These are phyloP conservation scores for Macrophomina phaseolina DNA, from an alignment of 2,329 filamentous ascomycete genomes.

Conservation along the genomic window DNA sequence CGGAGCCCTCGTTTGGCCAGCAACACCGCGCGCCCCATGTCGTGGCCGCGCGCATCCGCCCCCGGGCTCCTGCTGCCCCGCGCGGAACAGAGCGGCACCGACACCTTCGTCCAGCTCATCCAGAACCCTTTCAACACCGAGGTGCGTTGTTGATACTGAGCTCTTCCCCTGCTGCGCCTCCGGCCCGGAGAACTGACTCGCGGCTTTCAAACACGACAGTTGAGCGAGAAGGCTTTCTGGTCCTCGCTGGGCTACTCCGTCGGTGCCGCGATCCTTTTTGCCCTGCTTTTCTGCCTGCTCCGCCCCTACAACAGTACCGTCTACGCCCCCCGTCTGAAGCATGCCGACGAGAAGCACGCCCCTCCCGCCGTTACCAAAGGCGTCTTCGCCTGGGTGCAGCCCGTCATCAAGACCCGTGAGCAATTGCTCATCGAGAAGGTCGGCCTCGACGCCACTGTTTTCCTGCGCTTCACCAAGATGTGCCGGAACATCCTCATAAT, in stretches of 20 bases:
- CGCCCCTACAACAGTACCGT: slow-evolving; percentile 91
- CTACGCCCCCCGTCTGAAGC: slow-evolving; percentile 91
- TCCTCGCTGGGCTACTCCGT: slow-evolving; percentile 82
- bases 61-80: slow-evolving; percentile 14
- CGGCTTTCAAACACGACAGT: slow-evolving; percentile 45
- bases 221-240: slow-evolving; percentile 69
- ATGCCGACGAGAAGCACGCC: slow-evolving; percentile 87
- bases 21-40: slow-evolving; percentile 13
- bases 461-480: slow-evolving; percentile 89
- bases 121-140: slow-evolving; percentile 47
- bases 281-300: slow-evolving; percentile 83
- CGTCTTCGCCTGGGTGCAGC: slow-evolving; percentile 85
- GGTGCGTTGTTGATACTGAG: slow-evolving; percentile 30
- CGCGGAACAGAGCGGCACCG: slow-evolving; percentile 26
- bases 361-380: slow-evolving; percentile 86
- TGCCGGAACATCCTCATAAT: slow-evolving; percentile 85
- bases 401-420: slow-evolving; percentile 79
- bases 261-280: slow-evolving; percentile 73
- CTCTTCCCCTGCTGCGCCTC: neutral
- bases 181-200: slow-evolving; percentile 5
- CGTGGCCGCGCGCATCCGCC: slow-evolving; percentile 2
- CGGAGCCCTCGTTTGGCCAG: neutral
- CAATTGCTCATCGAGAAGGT: slow-evolving; percentile 77
- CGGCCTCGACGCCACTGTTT: slow-evolving; percentile 89
- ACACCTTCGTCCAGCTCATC: slow-evolving; percentile 48